Evolutionary conservation across 306 rosid species (phyloP).

Genomic region (Castanospermum australe): DNA sequence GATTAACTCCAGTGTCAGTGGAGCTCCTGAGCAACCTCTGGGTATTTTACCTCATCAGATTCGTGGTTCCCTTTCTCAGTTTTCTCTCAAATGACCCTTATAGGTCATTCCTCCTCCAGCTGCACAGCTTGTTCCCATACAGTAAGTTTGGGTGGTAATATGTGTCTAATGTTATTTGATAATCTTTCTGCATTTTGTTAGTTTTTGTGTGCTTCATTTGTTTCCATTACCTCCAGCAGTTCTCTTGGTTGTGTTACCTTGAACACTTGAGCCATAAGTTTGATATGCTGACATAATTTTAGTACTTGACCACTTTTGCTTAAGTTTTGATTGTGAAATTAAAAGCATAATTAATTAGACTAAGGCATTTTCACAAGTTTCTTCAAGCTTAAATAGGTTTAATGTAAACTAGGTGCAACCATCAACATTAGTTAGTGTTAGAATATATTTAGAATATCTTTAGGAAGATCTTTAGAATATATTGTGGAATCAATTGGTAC

Average conservation of each 20-base stretch:
- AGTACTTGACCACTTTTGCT: not conserved
- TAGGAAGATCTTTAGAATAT: too few relatives aligned
- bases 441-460: too few relatives aligned
- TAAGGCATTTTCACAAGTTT: not conserved
- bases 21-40: conserved; percentile 73
- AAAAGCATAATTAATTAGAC: not conserved
- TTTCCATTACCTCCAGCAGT: not conserved
- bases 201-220: not conserved
- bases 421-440: too few relatives aligned
- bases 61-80: conserved; percentile 80
- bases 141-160: conserved; percentile 49
- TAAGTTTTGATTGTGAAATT: not conserved
- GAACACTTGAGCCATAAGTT: not conserved
- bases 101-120: conserved; percentile 82
- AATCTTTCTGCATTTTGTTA: not conserved
- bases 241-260: not conserved
- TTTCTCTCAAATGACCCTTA: conserved; percentile 94
- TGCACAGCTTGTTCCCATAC: conserved; percentile 88
- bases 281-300: not conserved
- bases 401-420: not conserved
- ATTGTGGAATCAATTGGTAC: too few relatives aligned
- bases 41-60: conserved; percentile 97
- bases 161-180: not conserved
- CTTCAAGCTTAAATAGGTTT: not conserved
- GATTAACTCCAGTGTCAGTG: conserved; percentile 40